A percentile compares a stretch with the other conserved stretches of the same genome.
Conservation (phyloP, 1,284 basidiomycete genomes). For the Lignosus rhinocerotis region DNA sequence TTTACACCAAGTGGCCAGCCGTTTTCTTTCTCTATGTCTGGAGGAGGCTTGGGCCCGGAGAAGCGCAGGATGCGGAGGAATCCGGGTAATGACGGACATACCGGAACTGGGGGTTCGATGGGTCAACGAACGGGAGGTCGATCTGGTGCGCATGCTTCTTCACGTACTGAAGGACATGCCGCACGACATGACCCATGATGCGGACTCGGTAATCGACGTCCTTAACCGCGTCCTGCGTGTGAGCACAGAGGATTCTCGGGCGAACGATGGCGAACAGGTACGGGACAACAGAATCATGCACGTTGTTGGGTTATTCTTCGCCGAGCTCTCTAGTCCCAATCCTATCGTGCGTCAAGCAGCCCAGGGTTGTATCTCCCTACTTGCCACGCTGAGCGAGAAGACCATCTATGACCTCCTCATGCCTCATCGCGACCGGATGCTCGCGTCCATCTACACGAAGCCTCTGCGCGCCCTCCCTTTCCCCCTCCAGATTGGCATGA, state of each 20-base stretch:
- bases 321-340: slow-evolving; percentile 89
- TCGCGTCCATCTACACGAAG: slow-evolving; percentile 92
- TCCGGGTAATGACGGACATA: slow-evolving; percentile 75
- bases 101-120: slow-evolving; percentile 77
- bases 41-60: slow-evolving; percentile 89
- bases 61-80: slow-evolving; percentile 83
- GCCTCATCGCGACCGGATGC: slow-evolving; percentile 86
- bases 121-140: slow-evolving; percentile 88
- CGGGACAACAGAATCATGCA: slow-evolving; percentile 56
- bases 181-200: slow-evolving; percentile 82
- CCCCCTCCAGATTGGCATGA: slow-evolving; percentile 96
- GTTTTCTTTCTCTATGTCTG: slow-evolving; percentile 83
- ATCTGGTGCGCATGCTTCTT: slow-evolving; percentile 88
- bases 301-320: slow-evolving; percentile 85
- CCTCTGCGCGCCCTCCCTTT: slow-evolving; percentile 96
- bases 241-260: slow-evolving; percentile 56
- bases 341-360: slow-evolving; percentile 84
- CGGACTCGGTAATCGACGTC: slow-evolving; percentile 80
- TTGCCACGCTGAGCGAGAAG: slow-evolving; percentile 77
- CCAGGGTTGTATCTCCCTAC: slow-evolving; percentile 80
- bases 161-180: slow-evolving; percentile 97
- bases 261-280: slow-evolving; percentile 41
- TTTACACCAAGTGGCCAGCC: slow-evolving; percentile 76
- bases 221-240: slow-evolving; percentile 78
- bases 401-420: slow-evolving; percentile 79